phyloP scores from a whole-genome alignment of 257 asterid species.

The Solanum chaucha region DNA sequence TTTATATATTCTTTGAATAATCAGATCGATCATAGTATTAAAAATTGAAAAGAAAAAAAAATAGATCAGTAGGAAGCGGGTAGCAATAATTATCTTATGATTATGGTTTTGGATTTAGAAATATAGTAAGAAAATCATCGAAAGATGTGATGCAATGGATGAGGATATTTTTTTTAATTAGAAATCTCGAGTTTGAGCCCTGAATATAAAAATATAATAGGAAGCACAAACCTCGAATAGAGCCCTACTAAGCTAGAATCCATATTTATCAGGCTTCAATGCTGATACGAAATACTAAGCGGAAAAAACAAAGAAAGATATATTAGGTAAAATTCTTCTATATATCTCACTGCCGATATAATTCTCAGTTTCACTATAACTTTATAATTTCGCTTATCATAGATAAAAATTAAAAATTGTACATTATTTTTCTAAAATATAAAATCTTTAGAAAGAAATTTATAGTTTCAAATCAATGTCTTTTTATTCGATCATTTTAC shows the following conservation, averaged over 20 bases:
- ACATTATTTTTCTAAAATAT: not conserved
- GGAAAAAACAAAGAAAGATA: too few species aligned
- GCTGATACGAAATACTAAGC: too few species aligned
- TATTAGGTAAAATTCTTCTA: too few species aligned
- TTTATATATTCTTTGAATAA: not conserved
- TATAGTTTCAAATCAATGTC: not conserved
- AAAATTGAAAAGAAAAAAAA: not conserved
- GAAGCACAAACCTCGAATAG: too few species aligned
- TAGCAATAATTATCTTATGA: not conserved
- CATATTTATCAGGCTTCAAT: too few species aligned
- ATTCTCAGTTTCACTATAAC: not conserved
- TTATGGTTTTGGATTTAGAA: not conserved
- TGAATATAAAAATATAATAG: too few species aligned
- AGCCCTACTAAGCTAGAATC: too few species aligned
- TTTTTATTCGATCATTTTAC: not conserved
- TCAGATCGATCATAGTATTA: not conserved
- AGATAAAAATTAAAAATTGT: not conserved
- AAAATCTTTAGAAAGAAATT: not conserved
- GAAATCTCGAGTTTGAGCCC: accelerated
- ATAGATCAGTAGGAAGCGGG: not conserved
- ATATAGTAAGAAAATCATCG: not conserved
- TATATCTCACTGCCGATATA: not conserved
- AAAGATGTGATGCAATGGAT: too few species aligned
- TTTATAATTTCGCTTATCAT: not conserved
- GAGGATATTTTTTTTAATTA: too few species aligned